These are phyloP conservation scores for Fusarium chlamydosporum DNA, from an alignment of 2,329 filamentous ascomycete species.

Conservation along the genomic window DNA sequence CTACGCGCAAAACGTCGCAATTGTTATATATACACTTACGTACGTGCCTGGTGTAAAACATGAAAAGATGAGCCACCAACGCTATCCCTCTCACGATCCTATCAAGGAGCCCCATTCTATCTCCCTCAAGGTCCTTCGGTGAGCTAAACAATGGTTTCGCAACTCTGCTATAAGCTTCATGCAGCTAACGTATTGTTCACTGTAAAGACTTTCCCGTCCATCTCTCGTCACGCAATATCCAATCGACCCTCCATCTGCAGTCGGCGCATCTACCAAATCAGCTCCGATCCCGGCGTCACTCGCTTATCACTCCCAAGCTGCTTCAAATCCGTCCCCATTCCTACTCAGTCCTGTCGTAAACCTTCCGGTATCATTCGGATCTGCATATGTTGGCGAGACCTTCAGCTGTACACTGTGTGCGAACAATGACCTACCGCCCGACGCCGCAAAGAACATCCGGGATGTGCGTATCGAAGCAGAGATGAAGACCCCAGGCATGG, in stretches of 20 bases:
- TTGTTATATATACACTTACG: background rate
- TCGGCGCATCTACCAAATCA: conserved; percentile 57
- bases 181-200: conserved; percentile 24
- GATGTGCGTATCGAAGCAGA: conserved; percentile 89
- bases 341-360: conserved; percentile 78
- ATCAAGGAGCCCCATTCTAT: conserved; percentile 83
- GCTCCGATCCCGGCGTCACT: conserved; percentile 75
- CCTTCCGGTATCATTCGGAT: conserved; percentile 91
- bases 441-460: conserved; percentile 68
- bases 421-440: conserved; percentile 79
- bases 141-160: conserved; percentile 42
- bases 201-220: conserved; percentile 81
- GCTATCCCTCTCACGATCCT: conserved; percentile 69
- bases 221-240: conserved; percentile 80
- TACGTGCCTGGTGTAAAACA: conserved; percentile 6
- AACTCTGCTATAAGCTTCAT: conserved; percentile 1
- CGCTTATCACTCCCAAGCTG: conserved; percentile 69
- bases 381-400: conserved; percentile 94
- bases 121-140: conserved; percentile 82
- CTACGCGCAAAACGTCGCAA: conserved; percentile 4
- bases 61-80: conserved; percentile 69
- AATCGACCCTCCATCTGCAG: conserved; percentile 62
- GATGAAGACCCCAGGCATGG: conserved; percentile 86
- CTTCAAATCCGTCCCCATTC: conserved; percentile 68
- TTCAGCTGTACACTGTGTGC: conserved; percentile 95